A percentile compares a stretch with the other conserved stretches of the same genome.
Conservation (phyloP, 768 basidiomycete genomes). For the Coprinopsis strossmayeri region DNA sequence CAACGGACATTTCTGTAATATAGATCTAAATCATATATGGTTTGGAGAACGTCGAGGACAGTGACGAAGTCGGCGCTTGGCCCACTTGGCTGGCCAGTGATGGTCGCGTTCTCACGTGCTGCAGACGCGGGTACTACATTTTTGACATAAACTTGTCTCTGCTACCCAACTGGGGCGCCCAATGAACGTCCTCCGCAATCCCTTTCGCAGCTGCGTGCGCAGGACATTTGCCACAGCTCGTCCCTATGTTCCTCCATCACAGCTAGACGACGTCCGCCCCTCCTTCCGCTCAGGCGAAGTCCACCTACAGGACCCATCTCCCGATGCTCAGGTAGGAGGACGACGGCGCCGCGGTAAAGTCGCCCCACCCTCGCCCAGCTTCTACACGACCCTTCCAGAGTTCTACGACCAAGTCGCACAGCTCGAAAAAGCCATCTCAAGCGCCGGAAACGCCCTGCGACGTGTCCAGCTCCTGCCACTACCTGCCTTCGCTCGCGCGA, state of each 20-base stretch:
- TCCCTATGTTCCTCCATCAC: constrained; percentile 11
- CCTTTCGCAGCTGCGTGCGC: not conserved
- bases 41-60: not conserved
- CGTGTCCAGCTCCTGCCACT: constrained; percentile 70
- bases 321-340: not conserved
- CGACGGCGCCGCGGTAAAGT: constrained; percentile 11
- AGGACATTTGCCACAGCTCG: constrained; percentile 2
- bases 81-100: no score
- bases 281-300: not conserved
- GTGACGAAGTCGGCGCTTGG: no score
- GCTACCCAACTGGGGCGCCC: not conserved
- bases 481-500: constrained; percentile 58
- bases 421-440: constrained; percentile 58
- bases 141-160: not conserved
- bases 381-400: constrained; percentile 74
- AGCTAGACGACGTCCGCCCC: constrained; percentile 9
- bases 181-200: constrained; percentile 23
- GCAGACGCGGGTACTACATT: not conserved
- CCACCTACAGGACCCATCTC: not conserved
- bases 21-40: constrained; percentile 4
- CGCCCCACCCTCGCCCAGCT: constrained; percentile 48
- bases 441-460: constrained; percentile 54
- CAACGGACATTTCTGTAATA: constrained; percentile 27
- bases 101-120: no score
- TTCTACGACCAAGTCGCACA: constrained; percentile 69